phyloP scores from a whole-genome alignment of 1,284 basidiomycete genomes.

The Ustilago tritici region DNA sequence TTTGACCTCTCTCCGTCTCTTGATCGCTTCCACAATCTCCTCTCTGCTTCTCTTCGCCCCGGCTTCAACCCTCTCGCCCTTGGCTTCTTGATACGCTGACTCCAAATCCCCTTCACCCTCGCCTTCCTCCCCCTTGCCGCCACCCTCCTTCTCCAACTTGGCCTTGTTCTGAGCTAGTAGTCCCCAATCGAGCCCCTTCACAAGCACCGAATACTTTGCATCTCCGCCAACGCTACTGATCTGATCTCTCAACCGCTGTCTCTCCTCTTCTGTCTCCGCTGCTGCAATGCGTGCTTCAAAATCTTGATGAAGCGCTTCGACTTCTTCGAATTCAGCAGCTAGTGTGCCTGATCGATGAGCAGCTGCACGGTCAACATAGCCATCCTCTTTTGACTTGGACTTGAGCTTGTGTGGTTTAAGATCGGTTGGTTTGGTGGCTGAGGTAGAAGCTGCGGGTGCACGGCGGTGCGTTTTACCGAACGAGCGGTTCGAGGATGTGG shows the following conservation, averaged over 20 bases:
- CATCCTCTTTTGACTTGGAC: neutral
- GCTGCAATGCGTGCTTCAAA: slow-evolving; percentile 75
- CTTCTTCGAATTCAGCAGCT: slow-evolving; percentile 71
- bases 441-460: slow-evolving; percentile 1
- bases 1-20: slow-evolving; percentile 73
- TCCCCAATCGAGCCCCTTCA: slow-evolving; percentile 89
- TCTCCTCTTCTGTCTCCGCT: slow-evolving; percentile 75
- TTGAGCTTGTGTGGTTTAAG: slow-evolving; percentile 29
- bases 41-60: slow-evolving; percentile 71
- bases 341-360: slow-evolving; percentile 30
- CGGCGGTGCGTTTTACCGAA: slow-evolving; percentile 38
- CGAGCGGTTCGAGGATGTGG: slow-evolving; percentile 9
- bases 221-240: slow-evolving; percentile 88
- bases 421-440: slow-evolving; percentile 27
- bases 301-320: slow-evolving; percentile 82
- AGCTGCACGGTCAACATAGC: slow-evolving; percentile 50
- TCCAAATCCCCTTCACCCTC: slow-evolving; percentile 84
- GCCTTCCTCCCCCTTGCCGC: slow-evolving; percentile 69
- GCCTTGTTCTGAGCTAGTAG: slow-evolving; percentile 86
- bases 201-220: slow-evolving; percentile 83
- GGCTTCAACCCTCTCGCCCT: neutral
- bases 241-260: slow-evolving; percentile 76
- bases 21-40: slow-evolving; percentile 80
- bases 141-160: slow-evolving; percentile 67
- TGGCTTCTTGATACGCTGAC: slow-evolving; percentile 73